Conservation (phyloP, 805 yeast genomes). For the Candida argentea region DNA sequence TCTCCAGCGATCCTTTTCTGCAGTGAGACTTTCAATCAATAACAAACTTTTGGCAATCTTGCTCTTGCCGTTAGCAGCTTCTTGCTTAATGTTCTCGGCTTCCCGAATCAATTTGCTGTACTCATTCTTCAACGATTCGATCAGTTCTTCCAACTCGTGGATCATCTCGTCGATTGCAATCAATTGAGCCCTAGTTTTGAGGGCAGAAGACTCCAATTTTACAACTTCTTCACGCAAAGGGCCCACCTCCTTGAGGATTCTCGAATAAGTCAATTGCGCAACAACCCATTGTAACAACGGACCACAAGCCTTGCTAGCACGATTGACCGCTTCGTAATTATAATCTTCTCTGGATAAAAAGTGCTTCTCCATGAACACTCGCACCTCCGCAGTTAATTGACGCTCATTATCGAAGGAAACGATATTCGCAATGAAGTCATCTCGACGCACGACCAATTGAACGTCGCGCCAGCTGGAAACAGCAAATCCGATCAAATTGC, state of each 20-base stretch:
- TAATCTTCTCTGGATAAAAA: conserved; percentile 58
- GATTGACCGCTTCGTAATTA: conserved; percentile 61
- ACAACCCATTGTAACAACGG: conserved; percentile 82
- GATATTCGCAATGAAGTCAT: conserved; percentile 78
- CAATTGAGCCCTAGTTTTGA: conserved; percentile 55
- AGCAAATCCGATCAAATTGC: conserved; percentile 66
- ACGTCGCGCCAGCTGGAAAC: conserved; percentile 73
- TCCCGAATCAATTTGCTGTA: conserved; percentile 74
- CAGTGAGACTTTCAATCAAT: conserved; percentile 52
- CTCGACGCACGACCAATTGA: conserved; percentile 66
- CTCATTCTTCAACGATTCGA: conserved; percentile 53
- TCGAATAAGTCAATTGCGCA: conserved; percentile 76
- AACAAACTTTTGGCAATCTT: conserved; percentile 54
- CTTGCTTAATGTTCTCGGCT: conserved; percentile 62
- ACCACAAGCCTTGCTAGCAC: conserved; percentile 95
- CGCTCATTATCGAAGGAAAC: conserved; percentile 60
- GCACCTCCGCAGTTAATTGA: conserved; percentile 44
- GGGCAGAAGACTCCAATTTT: conserved; percentile 47
- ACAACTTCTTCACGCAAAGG: conserved; percentile 65
- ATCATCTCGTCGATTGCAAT: conserved; percentile 79
- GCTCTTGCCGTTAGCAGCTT: conserved; percentile 50
- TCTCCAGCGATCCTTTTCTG: conserved; percentile 73
- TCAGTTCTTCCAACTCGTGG: conserved; percentile 55
- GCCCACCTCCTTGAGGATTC: conserved; percentile 57
- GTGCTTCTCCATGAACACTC: conserved; percentile 44